Conservation (phyloP, 352 stramenopile species). For the Phytophthora palmivora region DNA sequence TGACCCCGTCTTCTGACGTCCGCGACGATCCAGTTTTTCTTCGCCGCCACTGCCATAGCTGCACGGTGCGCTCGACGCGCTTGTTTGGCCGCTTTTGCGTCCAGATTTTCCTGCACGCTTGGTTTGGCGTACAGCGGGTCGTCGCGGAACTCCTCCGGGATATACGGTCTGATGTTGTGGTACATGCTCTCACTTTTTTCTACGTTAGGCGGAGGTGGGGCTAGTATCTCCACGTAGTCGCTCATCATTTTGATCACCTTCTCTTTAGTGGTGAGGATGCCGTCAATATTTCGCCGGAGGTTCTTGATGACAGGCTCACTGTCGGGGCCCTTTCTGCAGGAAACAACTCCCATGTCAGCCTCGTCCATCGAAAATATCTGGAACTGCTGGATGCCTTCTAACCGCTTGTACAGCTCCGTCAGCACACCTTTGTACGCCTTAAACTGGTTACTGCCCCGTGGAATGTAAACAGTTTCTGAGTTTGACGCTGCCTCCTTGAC, state of each 20-base stretch:
- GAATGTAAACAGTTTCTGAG: constrained; percentile 1
- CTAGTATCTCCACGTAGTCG: background rate
- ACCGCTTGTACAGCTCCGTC: constrained; percentile 9
- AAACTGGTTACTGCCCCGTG: background rate
- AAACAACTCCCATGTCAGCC: background rate
- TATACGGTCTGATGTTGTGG: constrained; percentile 14
- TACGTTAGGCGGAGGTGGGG: constrained; percentile 8
- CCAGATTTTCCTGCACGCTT: background rate
- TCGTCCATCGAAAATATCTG: constrained; percentile 18
- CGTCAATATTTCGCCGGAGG: constrained; percentile 15
- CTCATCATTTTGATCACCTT: constrained; percentile 1
- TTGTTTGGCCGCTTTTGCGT: constrained; percentile 11
- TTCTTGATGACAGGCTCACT: background rate
- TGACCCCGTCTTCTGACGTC: background rate
- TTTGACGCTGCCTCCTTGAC: background rate
- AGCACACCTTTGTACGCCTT: constrained; percentile 2
- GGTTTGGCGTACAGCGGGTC: constrained; percentile 16
- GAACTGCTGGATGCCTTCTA: constrained; percentile 9
- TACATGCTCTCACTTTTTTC: constrained; percentile 20
- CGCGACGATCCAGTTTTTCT: constrained; percentile 1
- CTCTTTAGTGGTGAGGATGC: background rate
- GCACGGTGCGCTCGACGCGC: background rate
- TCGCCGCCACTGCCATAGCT: constrained; percentile 1
- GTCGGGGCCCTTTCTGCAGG: constrained; percentile 2
- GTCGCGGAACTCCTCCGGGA: constrained; percentile 15